Percentiles rank a stretch among this genome's conserved stretches.
Evolutionary conservation across 768 basidiomycete species (phyloP).

Genomic region (Botryobasidium botryosum): DNA sequence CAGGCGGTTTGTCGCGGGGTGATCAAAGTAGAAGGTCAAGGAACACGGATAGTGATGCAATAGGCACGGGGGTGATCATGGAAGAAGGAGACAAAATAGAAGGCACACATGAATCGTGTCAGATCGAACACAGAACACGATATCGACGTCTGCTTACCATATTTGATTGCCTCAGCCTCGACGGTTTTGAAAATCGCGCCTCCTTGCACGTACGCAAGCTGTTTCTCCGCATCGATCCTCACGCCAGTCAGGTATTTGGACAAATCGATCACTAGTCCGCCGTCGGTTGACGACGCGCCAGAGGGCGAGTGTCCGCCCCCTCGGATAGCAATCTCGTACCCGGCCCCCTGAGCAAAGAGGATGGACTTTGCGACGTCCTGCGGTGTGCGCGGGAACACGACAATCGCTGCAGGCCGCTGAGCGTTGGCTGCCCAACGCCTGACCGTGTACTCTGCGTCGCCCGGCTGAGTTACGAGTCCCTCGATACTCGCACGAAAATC

Average conservation of each 20-base stretch:
- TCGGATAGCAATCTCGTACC: background rate
- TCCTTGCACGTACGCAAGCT: slow-evolving; percentile 5
- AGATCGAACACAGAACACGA: background rate
- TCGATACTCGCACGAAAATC: background rate
- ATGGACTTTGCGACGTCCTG: slow-evolving; percentile 6
- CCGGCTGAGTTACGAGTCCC: background rate
- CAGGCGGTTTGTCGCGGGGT: slow-evolving; percentile 2
- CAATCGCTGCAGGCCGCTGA: too few relatives aligned
- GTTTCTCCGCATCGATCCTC: slow-evolving; percentile 4
- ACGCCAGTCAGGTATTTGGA: slow-evolving; percentile 4
- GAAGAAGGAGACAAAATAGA: background rate
- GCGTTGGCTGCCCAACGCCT: too few relatives aligned
- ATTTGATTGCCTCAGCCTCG: slow-evolving; percentile 7
- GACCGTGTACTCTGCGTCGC: background rate
- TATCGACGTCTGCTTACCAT: too few relatives aligned
- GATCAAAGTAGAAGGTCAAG: background rate
- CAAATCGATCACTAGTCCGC: slow-evolving; percentile 5
- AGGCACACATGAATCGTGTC: background rate
- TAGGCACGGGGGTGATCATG: background rate
- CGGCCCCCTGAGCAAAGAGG: slow-evolving; percentile 3
- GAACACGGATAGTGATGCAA: background rate
- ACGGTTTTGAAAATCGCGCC: slow-evolving; percentile 2
- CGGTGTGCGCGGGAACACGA: slow-evolving; percentile 2
- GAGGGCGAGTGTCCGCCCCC: background rate
- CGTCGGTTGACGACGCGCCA: background rate